Evolutionary conservation across 805 yeast species (phyloP), one percentile per base, ranked within the genome.

Genomic region (Suhomyces canberraensis): DNA sequence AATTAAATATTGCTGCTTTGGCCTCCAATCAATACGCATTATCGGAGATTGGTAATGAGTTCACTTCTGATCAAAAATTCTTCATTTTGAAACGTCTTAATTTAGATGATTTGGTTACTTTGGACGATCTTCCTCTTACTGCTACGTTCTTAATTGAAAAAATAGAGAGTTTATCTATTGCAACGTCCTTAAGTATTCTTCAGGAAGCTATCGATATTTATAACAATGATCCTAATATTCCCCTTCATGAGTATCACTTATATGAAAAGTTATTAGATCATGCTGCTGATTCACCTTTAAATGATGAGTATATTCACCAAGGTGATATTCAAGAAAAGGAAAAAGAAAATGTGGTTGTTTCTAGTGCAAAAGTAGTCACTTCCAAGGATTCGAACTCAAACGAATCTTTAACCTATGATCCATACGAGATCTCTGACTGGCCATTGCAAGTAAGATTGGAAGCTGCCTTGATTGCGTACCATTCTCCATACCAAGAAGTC

Each of bases 401-500:
- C 16, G 31, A 11, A 13, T 26, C 15, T 6, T 9, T 8, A 8
- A 25, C 6, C 11, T 30, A 34, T 20, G 13, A 19, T 15, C 37
- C 37, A 11, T 33, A 31, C 17, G 25, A 16, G 6, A 25, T 42
- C 13, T 29, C 49, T 4, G 69, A 65, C 42, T 64, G 70, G 69
- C 45, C 50, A 4, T 46, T 65, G 34, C 69, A 64, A 37, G 53
- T 56, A 8, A 47, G 58, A 35, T 35, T 62, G 13, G 72, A 67
- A 40, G 72, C 73, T 1, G 56, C 61, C 1, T 47, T 67, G 35
- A 55, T 67, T 27, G 61, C 58, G 16, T 66, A 42, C 44, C 66
- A 63, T 50, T 65, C 71, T 1, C 71, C 72, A 2, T 66, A 66
- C 40, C 66, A 70, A 2, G 72, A 65, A 39, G 56, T 64, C 4